phyloP scores from a whole-genome alignment of 106 monocot genomes.

The Narthecium ossifragum region DNA sequence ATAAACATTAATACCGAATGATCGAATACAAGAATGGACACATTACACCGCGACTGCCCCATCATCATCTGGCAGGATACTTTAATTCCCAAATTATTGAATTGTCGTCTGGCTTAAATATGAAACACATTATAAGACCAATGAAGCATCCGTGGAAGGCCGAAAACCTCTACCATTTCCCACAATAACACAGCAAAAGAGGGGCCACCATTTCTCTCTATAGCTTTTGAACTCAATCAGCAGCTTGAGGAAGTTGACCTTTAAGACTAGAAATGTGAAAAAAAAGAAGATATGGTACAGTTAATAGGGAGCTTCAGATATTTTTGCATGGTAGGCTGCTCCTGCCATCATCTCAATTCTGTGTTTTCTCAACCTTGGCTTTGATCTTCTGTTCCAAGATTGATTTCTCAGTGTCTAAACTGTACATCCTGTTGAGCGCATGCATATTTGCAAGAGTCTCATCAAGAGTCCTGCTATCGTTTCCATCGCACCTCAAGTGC shows the following conservation, averaged over 20 bases:
- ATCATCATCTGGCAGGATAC: not conserved
- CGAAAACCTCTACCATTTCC: too few relatives aligned
- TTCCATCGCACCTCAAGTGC: slow-evolving; percentile 90
- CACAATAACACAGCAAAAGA: too few relatives aligned
- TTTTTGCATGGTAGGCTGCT: not conserved
- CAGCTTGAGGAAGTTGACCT: not conserved
- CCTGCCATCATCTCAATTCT: slow-evolving; percentile 25
- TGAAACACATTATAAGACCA: not conserved
- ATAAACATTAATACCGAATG: not conserved
- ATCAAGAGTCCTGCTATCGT: slow-evolving; percentile 69
- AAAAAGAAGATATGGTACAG: not conserved
- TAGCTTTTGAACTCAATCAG: not conserved
- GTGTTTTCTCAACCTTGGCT: slow-evolving; percentile 82
- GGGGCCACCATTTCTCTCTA: not conserved
- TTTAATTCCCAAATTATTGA: too few relatives aligned
- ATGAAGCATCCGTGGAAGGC: not conserved
- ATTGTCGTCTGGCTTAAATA: not conserved
- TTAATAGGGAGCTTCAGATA: not conserved
- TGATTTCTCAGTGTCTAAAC: slow-evolving; percentile 76
- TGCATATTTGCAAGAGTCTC: slow-evolving; percentile 98
- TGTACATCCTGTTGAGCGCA: slow-evolving; percentile 93
- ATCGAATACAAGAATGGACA: not conserved
- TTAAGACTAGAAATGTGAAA: not conserved
- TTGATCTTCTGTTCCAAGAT: slow-evolving; percentile 91
- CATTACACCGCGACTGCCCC: not conserved